A percentile compares a stretch with the other conserved stretches of the same genome.
Conservation (phyloP, 2,329 filamentous ascomycete genomes). For the Alternaria atra region DNA sequence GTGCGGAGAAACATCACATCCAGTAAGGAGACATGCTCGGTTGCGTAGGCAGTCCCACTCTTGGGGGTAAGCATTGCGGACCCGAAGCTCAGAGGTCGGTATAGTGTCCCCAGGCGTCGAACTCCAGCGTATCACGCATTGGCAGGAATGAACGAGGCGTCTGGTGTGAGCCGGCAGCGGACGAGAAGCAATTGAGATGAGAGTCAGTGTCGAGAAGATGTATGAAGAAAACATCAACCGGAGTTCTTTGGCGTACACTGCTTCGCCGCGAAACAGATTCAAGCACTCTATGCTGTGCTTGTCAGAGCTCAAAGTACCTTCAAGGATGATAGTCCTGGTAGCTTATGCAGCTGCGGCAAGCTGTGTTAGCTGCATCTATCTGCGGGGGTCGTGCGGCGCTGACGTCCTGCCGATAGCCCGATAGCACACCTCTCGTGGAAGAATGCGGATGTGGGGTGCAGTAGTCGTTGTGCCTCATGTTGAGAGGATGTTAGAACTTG, state of each 20-base stretch:
- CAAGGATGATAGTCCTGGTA: slow-evolving; percentile 15
- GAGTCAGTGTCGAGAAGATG: neutral
- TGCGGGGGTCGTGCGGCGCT: slow-evolving; percentile 33
- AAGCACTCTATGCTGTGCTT: slow-evolving; percentile 21
- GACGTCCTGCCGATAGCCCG: slow-evolving; percentile 20
- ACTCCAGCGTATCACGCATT: slow-evolving; percentile 15
- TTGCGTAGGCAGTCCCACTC: slow-evolving; percentile 26
- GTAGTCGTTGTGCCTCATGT: slow-evolving; percentile 22
- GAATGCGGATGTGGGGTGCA: slow-evolving; percentile 48
- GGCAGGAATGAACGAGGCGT: neutral
- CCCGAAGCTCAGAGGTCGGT: slow-evolving; percentile 24
- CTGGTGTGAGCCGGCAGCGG: neutral
- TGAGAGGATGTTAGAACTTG: slow-evolving; percentile 31
- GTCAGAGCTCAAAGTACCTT: slow-evolving; percentile 15
- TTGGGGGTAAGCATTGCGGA: slow-evolving; percentile 35
- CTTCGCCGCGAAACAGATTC: neutral
- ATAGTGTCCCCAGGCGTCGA: slow-evolving; percentile 11
- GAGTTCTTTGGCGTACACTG: neutral
- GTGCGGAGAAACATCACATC: slow-evolving; percentile 37
- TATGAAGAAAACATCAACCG: neutral
- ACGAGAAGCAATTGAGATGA: slow-evolving; percentile 1
- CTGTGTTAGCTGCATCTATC: slow-evolving; percentile 16
- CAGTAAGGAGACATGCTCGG: slow-evolving; percentile 23
- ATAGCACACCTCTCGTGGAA: slow-evolving; percentile 25
- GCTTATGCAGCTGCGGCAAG: slow-evolving; percentile 18